phyloP scores from a whole-genome alignment of 2,329 filamentous ascomycete species.

The Microascus cirrosus region DNA sequence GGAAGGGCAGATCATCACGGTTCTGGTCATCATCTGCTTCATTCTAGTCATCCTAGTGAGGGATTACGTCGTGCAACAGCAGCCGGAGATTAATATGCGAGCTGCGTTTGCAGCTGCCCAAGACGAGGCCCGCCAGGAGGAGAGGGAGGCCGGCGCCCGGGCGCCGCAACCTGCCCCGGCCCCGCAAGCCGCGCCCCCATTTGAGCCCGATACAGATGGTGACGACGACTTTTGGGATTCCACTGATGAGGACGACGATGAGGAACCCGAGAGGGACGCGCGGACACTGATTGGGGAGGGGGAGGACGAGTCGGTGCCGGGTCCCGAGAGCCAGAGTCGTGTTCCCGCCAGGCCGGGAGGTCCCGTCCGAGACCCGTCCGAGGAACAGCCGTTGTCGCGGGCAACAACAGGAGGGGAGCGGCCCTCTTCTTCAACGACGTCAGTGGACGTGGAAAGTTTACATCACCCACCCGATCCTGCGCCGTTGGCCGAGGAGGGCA shows the following conservation, averaged over 20 bases:
- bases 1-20: constrained; percentile 88
- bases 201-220: background rate
- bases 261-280: background rate
- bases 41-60: constrained; percentile 94
- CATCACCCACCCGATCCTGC: background rate
- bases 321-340: background rate
- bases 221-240: background rate
- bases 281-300: background rate
- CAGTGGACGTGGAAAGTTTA: background rate
- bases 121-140: background rate
- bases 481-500: background rate
- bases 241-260: background rate
- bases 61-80: constrained; percentile 97
- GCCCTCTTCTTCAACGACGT: background rate
- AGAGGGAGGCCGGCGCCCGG: background rate
- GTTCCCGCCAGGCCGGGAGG: background rate
- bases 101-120: constrained; percentile 41
- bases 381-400: background rate
- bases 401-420: background rate
- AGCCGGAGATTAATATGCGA: constrained; percentile 80
- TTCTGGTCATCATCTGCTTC: constrained; percentile 84
- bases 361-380: background rate
- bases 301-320: background rate
- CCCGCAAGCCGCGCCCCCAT: background rate
- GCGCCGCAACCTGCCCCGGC: background rate